Evolutionary conservation across 2,329 filamentous ascomycete genomes (phyloP), one percentile per base, ranked within the genome.

Genomic region (Fusarium sp.): DNA sequence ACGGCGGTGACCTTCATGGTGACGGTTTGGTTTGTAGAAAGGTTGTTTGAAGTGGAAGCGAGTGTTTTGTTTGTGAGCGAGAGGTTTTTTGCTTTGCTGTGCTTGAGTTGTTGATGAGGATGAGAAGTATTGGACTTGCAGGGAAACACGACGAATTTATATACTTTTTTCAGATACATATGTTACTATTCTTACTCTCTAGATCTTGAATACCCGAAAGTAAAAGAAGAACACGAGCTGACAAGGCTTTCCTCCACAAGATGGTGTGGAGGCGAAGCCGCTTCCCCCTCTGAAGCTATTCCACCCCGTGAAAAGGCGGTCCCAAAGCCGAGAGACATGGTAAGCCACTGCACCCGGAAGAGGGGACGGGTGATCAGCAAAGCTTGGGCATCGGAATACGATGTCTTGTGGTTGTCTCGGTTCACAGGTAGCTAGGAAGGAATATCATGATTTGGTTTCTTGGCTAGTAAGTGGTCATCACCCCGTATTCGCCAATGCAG

Each of bases 1-100:
- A 78, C 37, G 35, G 69, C 54, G 68, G 77, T 63, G 78, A 81
- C 76, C 80, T 82, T 80, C 81, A 82, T 82, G 58, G 64, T 81
- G 77, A 67, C 48, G 65, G 58, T 68, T 45, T 59, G n/a, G 63
- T 45, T 39, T 56, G 8, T 50, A 20, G 54, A 27, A 35, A 32
- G 41, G 25, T 34, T 48, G 32, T 23, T 67, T 41, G 13, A 25
- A 45, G 39, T 48, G 25, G 23, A 48, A 76, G 68, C 72, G 72
- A 67, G 60, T 66, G 59, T 48, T 50, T 45, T 48, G 64, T 13
- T 27, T 60, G 58, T 60, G 58, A 70, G 63, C 9, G 68, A 76
- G 52, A 64, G 67, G n/a, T 34, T 65, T n/a, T n/a, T 58, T 65
- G 60, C 66, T 71, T 41, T 43, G 23, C 50, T 30, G 73, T 50